These are phyloP conservation scores for Castanea crenata DNA, from an alignment of 306 rosid genomes.

Conservation along the genomic window DNA sequence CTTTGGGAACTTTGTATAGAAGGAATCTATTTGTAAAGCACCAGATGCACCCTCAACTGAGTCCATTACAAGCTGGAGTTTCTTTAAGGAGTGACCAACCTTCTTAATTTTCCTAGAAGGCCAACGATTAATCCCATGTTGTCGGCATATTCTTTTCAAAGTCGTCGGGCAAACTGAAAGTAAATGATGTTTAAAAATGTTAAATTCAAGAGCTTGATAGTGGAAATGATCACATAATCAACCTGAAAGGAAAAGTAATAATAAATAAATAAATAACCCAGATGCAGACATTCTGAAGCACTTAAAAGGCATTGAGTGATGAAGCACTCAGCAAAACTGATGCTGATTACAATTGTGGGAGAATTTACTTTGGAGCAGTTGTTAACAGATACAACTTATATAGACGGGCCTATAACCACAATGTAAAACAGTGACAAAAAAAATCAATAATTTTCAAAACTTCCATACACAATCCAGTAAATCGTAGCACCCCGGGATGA, in stretches of 20 bases:
- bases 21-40: conserved; percentile 77
- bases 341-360: neutral
- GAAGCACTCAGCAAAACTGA: neutral
- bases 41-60: conserved; percentile 88
- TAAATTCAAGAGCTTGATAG: conserved; percentile 5
- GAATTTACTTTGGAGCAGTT: neutral
- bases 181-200: conserved; percentile 7
- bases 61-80: conserved; percentile 87
- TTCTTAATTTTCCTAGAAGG: conserved; percentile 95
- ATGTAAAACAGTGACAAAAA: neutral
- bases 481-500: neutral
- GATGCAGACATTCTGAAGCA: too few species aligned
- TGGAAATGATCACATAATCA: conserved; percentile 11
- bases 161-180: conserved; percentile 90
- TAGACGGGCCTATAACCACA: neutral
- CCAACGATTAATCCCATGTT: conserved; percentile 95
- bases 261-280: too few species aligned
- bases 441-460: neutral
- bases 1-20: conserved; percentile 77
- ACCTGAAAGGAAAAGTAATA: neutral
- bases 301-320: neutral
- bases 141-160: conserved; percentile 91
- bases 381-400: neutral
- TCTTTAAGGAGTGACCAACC: conserved; percentile 94
- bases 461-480: neutral